These are phyloP conservation scores for Suillus hirtellus DNA, from an alignment of 768 basidiomycete species.

Conservation along the genomic window DNA sequence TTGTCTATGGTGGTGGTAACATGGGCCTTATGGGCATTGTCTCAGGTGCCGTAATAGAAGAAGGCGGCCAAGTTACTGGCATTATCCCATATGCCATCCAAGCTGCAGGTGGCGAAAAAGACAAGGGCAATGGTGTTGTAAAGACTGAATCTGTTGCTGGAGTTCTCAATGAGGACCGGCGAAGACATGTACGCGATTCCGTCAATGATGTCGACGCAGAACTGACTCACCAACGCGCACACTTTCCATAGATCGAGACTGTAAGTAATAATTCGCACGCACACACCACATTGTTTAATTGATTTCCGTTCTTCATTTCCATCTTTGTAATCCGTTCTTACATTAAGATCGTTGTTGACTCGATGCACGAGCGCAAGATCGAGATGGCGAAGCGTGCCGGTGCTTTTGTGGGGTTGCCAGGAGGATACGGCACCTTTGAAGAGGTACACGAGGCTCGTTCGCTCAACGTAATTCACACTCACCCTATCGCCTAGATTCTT, in stretches of 20 bases:
- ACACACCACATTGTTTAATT: slow-evolving; percentile 8
- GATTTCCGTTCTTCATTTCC: background rate
- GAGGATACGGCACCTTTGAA: slow-evolving; percentile 95
- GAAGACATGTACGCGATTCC: slow-evolving; percentile 35
- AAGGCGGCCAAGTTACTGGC: slow-evolving; percentile 74
- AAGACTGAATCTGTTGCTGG: slow-evolving; percentile 22
- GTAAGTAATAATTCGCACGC: slow-evolving; percentile 23
- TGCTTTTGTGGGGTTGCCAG: slow-evolving; percentile 88
- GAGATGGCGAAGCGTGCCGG: slow-evolving; percentile 83
- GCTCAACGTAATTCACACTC: background rate
- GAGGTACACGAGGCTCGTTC: slow-evolving; percentile 48
- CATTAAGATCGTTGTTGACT: slow-evolving; percentile 64
- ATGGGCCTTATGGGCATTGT: slow-evolving; percentile 87
- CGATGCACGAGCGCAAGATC: slow-evolving; percentile 88
- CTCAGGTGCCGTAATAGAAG: slow-evolving; percentile 60
- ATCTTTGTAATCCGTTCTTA: background rate
- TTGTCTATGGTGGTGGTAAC: slow-evolving; percentile 88
- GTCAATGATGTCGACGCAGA: slow-evolving; percentile 7
- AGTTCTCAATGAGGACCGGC: slow-evolving; percentile 30
- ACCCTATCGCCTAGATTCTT: slow-evolving; percentile 51
- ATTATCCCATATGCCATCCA: slow-evolving; percentile 79
- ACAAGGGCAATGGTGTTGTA: slow-evolving; percentile 39
- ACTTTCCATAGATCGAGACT: slow-evolving; percentile 30
- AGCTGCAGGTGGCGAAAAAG: slow-evolving; percentile 60
- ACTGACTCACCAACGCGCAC: slow-evolving; percentile 16